These are phyloP conservation scores for Hemisphaericaspora lyxosophila DNA, from an alignment of 1,139 yeast genomes.

Conservation along the genomic window DNA sequence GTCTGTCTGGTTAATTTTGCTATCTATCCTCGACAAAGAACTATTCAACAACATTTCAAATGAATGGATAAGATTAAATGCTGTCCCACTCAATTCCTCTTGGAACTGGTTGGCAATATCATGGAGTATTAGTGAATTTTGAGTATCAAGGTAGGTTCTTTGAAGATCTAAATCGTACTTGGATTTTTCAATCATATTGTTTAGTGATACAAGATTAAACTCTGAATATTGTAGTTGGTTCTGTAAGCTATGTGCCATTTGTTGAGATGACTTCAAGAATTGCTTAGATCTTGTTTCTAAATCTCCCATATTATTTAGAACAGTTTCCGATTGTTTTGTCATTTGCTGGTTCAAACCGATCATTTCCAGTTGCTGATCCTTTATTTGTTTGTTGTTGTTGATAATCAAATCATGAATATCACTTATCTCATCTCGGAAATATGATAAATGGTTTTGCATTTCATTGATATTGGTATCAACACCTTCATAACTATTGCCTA, in stretches of 20 bases:
- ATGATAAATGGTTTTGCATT: slow-evolving; percentile 10
- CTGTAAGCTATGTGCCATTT: slow-evolving; percentile 1
- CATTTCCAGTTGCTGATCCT: slow-evolving; percentile 1
- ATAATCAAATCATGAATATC: slow-evolving; percentile 4
- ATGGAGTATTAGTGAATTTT: slow-evolving; percentile 2
- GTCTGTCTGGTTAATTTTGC: slow-evolving; percentile 13
- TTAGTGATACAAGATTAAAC: slow-evolving; percentile 1
- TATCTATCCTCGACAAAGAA: slow-evolving; percentile 11
- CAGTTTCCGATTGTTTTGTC: slow-evolving; percentile 5
- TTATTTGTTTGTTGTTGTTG: slow-evolving; percentile 1
- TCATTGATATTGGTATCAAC: slow-evolving; percentile 12
- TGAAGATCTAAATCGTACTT: slow-evolving; percentile 3
- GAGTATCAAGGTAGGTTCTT: slow-evolving; percentile 1
- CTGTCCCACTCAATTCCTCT: slow-evolving; percentile 4
- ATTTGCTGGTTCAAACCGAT: background rate
- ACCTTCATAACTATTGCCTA: slow-evolving; percentile 11
- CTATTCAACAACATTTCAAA: slow-evolving; percentile 11
- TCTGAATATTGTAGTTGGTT: slow-evolving; percentile 6
- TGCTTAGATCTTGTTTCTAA: background rate
- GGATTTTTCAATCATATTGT: slow-evolving; percentile 2
- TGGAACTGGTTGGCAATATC: slow-evolving; percentile 2
- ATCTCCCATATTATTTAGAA: background rate
- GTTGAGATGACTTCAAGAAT: background rate
- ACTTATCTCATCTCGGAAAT: slow-evolving; percentile 10
- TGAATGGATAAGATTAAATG: slow-evolving; percentile 1